A percentile compares a stretch with the other conserved stretches of the same genome.
Evolutionary conservation across 495 filamentous ascomycete species (phyloP).

Genomic region (Xylaria scruposa): DNA sequence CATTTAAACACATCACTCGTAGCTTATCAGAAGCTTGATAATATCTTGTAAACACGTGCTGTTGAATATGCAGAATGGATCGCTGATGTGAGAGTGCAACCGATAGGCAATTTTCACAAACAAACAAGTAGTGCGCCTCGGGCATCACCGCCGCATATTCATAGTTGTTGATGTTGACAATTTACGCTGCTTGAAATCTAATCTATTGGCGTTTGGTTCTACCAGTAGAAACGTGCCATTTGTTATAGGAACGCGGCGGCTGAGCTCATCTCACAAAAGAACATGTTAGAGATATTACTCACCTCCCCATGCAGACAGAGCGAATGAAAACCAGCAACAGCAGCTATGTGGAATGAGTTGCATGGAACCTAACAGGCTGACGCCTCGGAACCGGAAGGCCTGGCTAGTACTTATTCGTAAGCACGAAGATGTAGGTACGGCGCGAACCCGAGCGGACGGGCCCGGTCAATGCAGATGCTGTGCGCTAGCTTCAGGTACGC

Average conservation of each 20-base stretch:
- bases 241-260: neutral
- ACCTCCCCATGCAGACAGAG: neutral
- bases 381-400: neutral
- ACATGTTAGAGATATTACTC: neutral
- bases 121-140: conserved; percentile 8
- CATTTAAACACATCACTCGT: neutral
- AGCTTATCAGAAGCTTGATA: neutral
- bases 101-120: neutral
- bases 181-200: neutral
- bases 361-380: neutral
- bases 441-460: conserved; percentile 17
- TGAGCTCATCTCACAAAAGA: neutral
- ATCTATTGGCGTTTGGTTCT: neutral
- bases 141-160: conserved; percentile 2
- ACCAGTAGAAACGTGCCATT: conserved; percentile 5
- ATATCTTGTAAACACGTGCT: neutral
- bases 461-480: conserved; percentile 11
- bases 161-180: neutral
- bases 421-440: conserved; percentile 17
- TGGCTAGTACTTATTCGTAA: neutral
- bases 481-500: conserved; percentile 26
- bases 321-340: neutral
- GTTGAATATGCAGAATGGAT: neutral
- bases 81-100: neutral
- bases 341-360: neutral